A percentile compares a stretch with the other conserved stretches of the same genome.
Evolutionary conservation across 345 rosid genomes (phyloP).

Genomic region (Ceriops zippeliana): DNA sequence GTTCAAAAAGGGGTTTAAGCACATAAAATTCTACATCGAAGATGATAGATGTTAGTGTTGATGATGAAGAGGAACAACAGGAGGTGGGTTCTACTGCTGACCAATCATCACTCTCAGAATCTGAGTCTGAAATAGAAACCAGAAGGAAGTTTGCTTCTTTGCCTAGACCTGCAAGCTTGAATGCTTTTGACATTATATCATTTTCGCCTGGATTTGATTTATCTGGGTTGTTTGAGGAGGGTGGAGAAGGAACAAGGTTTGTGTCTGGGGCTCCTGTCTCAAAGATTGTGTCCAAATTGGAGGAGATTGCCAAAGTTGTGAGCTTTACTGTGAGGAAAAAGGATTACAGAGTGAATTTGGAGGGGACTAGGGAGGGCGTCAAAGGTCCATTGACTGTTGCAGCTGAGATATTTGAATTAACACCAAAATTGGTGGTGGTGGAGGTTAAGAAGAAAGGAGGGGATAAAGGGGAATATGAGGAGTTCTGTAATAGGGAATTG

Average conservation of each 20-base stretch:
- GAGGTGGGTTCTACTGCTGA: conserved; percentile 15
- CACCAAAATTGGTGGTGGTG: conserved; percentile 59
- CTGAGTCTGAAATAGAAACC: conserved; percentile 25
- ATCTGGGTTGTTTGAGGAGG: conserved; percentile 39
- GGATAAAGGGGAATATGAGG: conserved; percentile 72
- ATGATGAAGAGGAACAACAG: conserved; percentile 23
- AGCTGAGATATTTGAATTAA: conserved; percentile 39
- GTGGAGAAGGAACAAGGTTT: conserved; percentile 31
- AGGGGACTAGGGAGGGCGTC: conserved; percentile 36
- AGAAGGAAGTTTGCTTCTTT: conserved; percentile 19
- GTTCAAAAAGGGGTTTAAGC: conserved; percentile 39
- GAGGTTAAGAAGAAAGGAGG: conserved; percentile 93
- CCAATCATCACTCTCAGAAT: conserved; percentile 21
- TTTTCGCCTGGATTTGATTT: conserved; percentile 37
- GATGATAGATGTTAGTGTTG: conserved; percentile 33
- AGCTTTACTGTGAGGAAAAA: conserved; percentile 42
- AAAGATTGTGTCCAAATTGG: conserved; percentile 33
- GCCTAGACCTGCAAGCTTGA: conserved; percentile 38
- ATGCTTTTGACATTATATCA: conserved; percentile 40
- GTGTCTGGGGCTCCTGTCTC: conserved; percentile 39
- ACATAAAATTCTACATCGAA: conserved; percentile 33
- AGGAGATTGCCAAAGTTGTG: conserved; percentile 41
- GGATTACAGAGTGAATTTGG: conserved; percentile 39
- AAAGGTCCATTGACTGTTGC: conserved; percentile 39
- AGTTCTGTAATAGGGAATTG: conserved; percentile 64